Percentiles rank a stretch among this genome's conserved stretches.
Evolutionary conservation across 805 yeast species (phyloP).

Genomic region (Myxozyma geophila): DNA sequence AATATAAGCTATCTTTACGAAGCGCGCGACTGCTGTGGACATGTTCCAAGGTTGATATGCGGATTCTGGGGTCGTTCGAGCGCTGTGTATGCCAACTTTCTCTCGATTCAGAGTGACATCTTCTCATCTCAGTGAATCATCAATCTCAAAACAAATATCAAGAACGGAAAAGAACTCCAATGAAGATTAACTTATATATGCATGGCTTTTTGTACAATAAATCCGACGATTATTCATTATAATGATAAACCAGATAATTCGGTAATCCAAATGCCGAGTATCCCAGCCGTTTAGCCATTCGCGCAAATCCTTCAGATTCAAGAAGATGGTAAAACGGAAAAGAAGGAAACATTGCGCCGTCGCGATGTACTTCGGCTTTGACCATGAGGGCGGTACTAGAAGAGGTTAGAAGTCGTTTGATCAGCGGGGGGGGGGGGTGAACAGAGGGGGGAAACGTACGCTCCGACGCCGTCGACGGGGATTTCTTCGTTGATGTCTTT

Average conservation of each 20-base stretch:
- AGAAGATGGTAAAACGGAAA: constrained; percentile 96
- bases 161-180: too few species aligned
- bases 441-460: constrained; percentile 17
- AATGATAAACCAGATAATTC: constrained; percentile 89
- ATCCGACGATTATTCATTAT: constrained; percentile 61
- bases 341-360: constrained; percentile 99
- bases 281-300: constrained; percentile 92
- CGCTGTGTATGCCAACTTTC: too few species aligned
- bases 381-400: constrained; percentile 86
- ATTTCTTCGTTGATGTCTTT: constrained; percentile 67
- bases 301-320: constrained; percentile 97
- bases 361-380: constrained; percentile 96
- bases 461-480: constrained; percentile 96
- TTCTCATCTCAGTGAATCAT: too few species aligned
- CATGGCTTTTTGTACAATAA: neutral
- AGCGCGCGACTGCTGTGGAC: too few species aligned
- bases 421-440: too few species aligned
- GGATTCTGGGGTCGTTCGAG: too few species aligned
- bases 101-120: too few species aligned
- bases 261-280: constrained; percentile 93
- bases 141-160: too few species aligned
- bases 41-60: too few species aligned
- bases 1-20: too few species aligned
- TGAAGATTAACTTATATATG: too few species aligned
- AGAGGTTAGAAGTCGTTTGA: neutral